A percentile compares a stretch with the other conserved stretches of the same genome.
Evolutionary conservation across 2,329 filamentous ascomycete species (phyloP).

Genomic region (Stagonosporopsis vannaccii): DNA sequence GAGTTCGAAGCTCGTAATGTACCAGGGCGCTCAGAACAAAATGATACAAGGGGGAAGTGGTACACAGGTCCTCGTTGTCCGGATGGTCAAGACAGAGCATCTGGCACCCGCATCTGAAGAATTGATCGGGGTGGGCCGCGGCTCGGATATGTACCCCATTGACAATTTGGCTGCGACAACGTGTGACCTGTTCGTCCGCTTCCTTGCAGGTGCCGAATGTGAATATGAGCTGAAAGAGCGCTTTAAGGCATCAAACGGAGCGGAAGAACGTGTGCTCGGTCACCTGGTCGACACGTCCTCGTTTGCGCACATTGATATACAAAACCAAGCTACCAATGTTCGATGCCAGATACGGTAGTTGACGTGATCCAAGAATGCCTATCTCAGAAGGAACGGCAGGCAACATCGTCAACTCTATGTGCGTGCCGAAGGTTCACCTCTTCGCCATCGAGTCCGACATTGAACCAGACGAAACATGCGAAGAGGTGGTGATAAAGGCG

Average conservation of each 20-base stretch:
- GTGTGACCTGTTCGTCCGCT: too few relatives aligned
- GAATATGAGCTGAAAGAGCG: neutral
- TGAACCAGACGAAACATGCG: neutral
- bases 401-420: conserved; percentile 9
- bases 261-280: conserved; percentile 2
- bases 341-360: neutral
- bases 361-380: neutral
- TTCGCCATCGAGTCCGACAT: conserved; percentile 3
- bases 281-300: neutral
- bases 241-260: neutral
- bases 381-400: conserved; percentile 1
- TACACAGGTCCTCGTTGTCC: conserved; percentile 19
- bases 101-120: neutral
- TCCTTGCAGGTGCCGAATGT: too few relatives aligned
- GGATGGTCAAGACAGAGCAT: neutral
- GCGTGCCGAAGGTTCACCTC: conserved; percentile 2
- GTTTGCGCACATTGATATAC: neutral
- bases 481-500: neutral
- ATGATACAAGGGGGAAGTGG: conserved; percentile 20
- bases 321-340: neutral
- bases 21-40: conserved; percentile 8
- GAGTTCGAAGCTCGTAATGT: conserved; percentile 10
- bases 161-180: too few relatives aligned
- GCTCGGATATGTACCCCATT: neutral
- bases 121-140: neutral